Base-by-base conservation (phyloP, 345 rosid species). In the Geranium rotundifolium region DNA sequence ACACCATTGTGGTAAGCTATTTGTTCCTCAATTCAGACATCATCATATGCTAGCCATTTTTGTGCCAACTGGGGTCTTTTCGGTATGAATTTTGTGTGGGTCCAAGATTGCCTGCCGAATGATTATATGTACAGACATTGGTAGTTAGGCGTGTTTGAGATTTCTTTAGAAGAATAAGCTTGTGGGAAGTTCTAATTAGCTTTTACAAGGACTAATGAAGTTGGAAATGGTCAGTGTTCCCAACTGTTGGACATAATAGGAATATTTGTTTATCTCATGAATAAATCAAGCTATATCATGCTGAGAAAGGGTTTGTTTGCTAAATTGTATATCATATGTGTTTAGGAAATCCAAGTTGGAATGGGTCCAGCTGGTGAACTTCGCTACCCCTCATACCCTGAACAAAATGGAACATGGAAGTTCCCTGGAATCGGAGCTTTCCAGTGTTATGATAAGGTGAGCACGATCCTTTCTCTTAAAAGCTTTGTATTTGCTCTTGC, bases 351-450 rank as follows among this genome's bases (percentile, higher is more conserved):
- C 63, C 99, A 93, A 83, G 91, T 84, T 27, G 96, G 99, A 60
- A 90, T 93, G 99, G 99, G 99, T 58, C 99, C 97, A 56, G 99
- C 97, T 20, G 97, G 99, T 49, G 99, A 93, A 75, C 87, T 89
- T 29, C 91, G 97, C 16, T 93, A 83, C 63, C 97, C 97, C 55
- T 93, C 97, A 0, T 93, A 93, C 62, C 97, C 99, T 0, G 96
- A 93, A 81, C 83, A 76, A 41, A 60, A 89, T 29, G 99, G 97
- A 46, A 82, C 78, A 31, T 93, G 99, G 99, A 93, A 41, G 70
- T 93, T 93, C 65, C 99, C 99, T 13, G 99, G 99, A 65, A 87
- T 89, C 41, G 99, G 97, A 65, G 99, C 97, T 64, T 93, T 93
- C 82, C 99, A 93, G 57, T 93, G 97, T 74, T 93, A 85, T 62